Conservation (phyloP, 305 asterid species). For the Fraxinus baroniana region DNA sequence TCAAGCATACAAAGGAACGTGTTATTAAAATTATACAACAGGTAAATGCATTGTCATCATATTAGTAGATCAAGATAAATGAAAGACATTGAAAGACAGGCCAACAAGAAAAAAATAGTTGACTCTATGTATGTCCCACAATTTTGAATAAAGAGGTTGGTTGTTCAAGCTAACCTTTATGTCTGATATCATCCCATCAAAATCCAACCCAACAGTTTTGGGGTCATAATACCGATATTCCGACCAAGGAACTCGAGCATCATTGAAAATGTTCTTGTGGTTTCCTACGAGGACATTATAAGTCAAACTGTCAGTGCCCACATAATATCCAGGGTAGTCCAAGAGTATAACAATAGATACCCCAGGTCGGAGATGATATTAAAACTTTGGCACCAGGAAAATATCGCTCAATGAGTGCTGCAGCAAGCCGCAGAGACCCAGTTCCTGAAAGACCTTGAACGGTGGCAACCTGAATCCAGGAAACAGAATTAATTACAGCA, state of each 20-base stretch:
- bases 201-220: slow-evolving; percentile 89
- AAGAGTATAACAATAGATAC: slow-evolving; percentile 36
- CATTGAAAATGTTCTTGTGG: slow-evolving; percentile 90
- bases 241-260: slow-evolving; percentile 93
- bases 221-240: slow-evolving; percentile 95
- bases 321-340: slow-evolving; percentile 15
- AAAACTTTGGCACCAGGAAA: slow-evolving; percentile 83
- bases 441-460: slow-evolving; percentile 99
- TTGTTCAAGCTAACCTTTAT: slow-evolving; percentile 62
- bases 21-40: slow-evolving; percentile 12
- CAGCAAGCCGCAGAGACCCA: slow-evolving; percentile 95
- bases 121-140: background rate
- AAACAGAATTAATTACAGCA: slow-evolving; percentile 13
- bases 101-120: slow-evolving; percentile 4
- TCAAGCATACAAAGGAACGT: background rate
- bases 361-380: slow-evolving; percentile 98
- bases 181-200: slow-evolving; percentile 93
- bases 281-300: slow-evolving; percentile 57
- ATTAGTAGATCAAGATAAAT: background rate
- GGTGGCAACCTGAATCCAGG: slow-evolving; percentile 69
- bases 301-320: slow-evolving; percentile 19
- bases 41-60: slow-evolving; percentile 9
- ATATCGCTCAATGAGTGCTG: slow-evolving; percentile 84
- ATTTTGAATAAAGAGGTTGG: slow-evolving; percentile 12
- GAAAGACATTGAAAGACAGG: background rate